phyloP scores from a whole-genome alignment of 306 rosid genomes.

The Betula pendula region DNA sequence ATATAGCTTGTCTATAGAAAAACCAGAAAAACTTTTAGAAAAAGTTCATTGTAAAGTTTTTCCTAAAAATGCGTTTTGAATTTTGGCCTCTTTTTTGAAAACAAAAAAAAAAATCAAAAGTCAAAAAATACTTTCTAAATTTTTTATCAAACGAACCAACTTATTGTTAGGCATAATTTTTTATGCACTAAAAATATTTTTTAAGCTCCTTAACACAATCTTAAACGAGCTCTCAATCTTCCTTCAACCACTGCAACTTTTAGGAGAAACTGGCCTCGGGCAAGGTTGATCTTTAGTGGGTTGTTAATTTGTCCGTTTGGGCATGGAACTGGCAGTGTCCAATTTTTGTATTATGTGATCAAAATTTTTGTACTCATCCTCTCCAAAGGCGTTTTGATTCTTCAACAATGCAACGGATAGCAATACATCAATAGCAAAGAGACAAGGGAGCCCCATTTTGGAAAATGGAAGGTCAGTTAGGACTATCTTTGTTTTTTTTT shows the following conservation, averaged over 20 bases:
- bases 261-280: background rate
- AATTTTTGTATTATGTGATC: slow-evolving; percentile 2
- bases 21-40: too few relatives aligned
- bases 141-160: too few relatives aligned
- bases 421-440: background rate
- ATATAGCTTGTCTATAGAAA: too few relatives aligned
- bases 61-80: too few relatives aligned
- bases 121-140: too few relatives aligned
- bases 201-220: too few relatives aligned
- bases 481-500: background rate
- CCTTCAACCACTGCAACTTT: background rate
- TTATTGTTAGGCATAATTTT: too few relatives aligned
- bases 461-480: background rate
- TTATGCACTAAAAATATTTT: too few relatives aligned
- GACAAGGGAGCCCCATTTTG: background rate
- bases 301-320: background rate
- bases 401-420: background rate
- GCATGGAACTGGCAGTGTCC: background rate
- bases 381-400: background rate
- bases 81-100: too few relatives aligned
- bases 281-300: background rate
- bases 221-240: too few relatives aligned
- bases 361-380: background rate
- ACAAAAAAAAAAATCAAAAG: too few relatives aligned
- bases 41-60: too few relatives aligned